These are phyloP conservation scores for Piper longum DNA, from an alignment of 164 flowering plant species.

Conservation along the genomic window DNA sequence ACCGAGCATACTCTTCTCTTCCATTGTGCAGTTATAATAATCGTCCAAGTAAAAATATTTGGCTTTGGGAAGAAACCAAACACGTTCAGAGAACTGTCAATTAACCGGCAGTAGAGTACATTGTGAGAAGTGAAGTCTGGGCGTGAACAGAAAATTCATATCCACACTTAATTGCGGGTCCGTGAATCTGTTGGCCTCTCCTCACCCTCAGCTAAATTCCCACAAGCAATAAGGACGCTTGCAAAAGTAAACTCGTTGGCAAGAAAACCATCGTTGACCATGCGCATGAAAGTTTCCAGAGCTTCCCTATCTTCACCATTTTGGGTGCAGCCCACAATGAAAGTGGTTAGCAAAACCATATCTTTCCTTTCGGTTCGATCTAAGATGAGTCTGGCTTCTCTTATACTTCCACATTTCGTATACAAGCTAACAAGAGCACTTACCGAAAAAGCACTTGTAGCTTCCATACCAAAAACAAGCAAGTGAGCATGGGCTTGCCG, in stretches of 20 bases:
- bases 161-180: constrained; percentile 27
- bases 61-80: constrained; percentile 24
- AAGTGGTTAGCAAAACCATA: constrained; percentile 40
- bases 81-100: constrained; percentile 32
- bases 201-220: constrained; percentile 20
- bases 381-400: constrained; percentile 28
- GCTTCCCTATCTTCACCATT: constrained; percentile 31
- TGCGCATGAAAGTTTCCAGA: constrained; percentile 21
- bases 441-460: constrained; percentile 31
- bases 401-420: constrained; percentile 30
- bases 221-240: constrained; percentile 37
- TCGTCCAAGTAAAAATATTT: constrained; percentile 50
- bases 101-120: constrained; percentile 44
- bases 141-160: constrained; percentile 24
- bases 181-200: constrained; percentile 35
- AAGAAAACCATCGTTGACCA: constrained; percentile 25
- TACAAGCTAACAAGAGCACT: constrained; percentile 57
- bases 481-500: constrained; percentile 33
- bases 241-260: constrained; percentile 45
- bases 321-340: constrained; percentile 48
- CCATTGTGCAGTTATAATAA: constrained; percentile 45
- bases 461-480: constrained; percentile 35
- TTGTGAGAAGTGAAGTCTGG: constrained; percentile 44
- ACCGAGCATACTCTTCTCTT: constrained; percentile 31
- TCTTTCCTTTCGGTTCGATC: constrained; percentile 30